Base-by-base conservation (phyloP, 2,329 filamentous ascomycete genomes). In the Oidium heveae region DNA sequence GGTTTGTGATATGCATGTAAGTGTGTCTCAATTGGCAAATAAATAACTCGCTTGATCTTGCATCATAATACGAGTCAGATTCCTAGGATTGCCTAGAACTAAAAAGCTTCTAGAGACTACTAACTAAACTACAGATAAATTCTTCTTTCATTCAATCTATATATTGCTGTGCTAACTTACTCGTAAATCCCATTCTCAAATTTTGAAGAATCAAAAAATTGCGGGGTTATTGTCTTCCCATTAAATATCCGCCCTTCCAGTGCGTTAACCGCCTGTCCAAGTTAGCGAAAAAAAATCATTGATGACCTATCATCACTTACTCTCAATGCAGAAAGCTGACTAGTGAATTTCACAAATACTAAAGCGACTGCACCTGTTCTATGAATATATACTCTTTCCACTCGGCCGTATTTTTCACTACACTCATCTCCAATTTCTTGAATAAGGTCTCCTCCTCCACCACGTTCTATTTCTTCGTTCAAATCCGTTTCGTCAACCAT, bases 341-440 rank as follows among this genome's bases (percentile, higher is more conserved):
- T 84, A 1, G 85, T 89, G 65, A 96, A 98, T 66, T 93, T 86
- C 66, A 98, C 86, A 66, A 94, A 96, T 4, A 98, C 91, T 54
- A 79, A 77, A 57, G 66, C 68, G 1, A 12, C 9, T 46, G 71
- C 68, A 52, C 71, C 72, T 59, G 74, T 70, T 47, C 78, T 71
- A 63, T 85, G 78, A 56, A 95, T 80, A 63, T 81, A 82, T 18
- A 94, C 72, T 60, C 86, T 74, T 66, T 93, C 84, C 5, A 94
- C 83, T 47, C 79, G 76, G 16, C 88, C 87, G 65, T 94, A 94
- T 79, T 88, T 87, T 59, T 86, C 79, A 52, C 80, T 81, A 67
- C 93, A 95, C 65, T 94, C 86, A 63, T 95, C 86, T 7, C 91
- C 91, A 67, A 98, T 95, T 66, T 95, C 88, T 69, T 96, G 89